Base-by-base conservation (phyloP, 208 protist species). In the Wallacemonas collosoma region DNA sequence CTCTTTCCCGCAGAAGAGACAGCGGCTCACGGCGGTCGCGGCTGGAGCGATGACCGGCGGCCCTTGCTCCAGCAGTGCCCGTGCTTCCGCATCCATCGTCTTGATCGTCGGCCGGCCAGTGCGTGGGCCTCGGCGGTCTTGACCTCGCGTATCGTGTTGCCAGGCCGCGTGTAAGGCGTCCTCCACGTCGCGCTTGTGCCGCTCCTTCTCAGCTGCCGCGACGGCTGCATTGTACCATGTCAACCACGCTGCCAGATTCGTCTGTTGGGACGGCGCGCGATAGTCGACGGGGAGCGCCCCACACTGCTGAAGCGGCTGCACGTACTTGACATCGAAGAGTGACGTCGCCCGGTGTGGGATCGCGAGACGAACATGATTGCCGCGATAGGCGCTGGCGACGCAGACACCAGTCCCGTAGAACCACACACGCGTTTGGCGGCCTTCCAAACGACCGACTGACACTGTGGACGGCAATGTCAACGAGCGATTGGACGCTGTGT, bases 331-430 rank as follows among this genome's bases (percentile, higher is more conserved):
- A 35, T 93, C 80, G 17, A 89, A 87, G 7, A 73, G 74, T 6
- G 86, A 89, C 66, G 82, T 76, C 47, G 81, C 80, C 4, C 84
- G 71, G 70, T 91, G 83, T 9, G 90, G 90, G 7, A 87, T 70
- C 65, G 81, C 84, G 17, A 93, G 68, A 14, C 79, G 72, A 7
- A 82, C 88, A 39, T 79, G 39, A 75, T 95, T 93, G 63, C 84
- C 76, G 39, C 87, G 57, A 76, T 81, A 97, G 54, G 84, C 66
- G 39, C 68, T 79, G 3, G 72, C 68, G 6, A 95, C 14, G 60
- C 79, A 75, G 5, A 95, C 82, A 54, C 90, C 90, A 3, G 85
- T 90, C 8, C 83, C 72, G 68, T 86, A 94, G 47, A 91, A 93
- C 83, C 45, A 81, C 54, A 15, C 82, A 87, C 0, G 64, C 2